Base-by-base conservation (phyloP, 2,329 filamentous ascomycete genomes). In the Trichocomaceae sp. region DNA sequence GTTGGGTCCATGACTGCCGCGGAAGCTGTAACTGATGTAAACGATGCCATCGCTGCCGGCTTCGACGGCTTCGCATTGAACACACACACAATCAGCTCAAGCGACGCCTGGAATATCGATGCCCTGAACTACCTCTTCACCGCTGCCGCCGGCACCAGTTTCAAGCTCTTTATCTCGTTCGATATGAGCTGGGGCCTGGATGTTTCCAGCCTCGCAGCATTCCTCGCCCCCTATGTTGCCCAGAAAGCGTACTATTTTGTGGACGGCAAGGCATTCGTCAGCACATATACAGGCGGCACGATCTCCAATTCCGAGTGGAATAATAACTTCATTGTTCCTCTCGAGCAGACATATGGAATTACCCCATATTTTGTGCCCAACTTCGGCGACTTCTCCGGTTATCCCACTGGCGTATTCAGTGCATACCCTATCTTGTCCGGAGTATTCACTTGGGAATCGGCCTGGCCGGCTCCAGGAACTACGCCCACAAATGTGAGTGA, bases 91-190 rank as follows among this genome's bases (percentile, higher is more conserved):
- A 47, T 53, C 33, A 53, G 44, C 12, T 48, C 51, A 23, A 53
- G 33, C 17, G 51, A 53, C 35, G 48, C 51, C 2, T 53, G 51
- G 51, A 53, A 53, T 19, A 53, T 22, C 22, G 33, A 53, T 23
- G 51, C 51, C 1, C 10, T 53, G 12, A 26, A 37, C 22, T 53
- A 42, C 37, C 45, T 53, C 3, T 53, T 53, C 12, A n/a, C 44
- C 20, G 51, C 51, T 20, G 51, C 51, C 5, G 23, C 22, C 9
- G 33, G 33, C 19, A 53, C 51, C 22, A 17, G 22, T 19, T 53
- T 53, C 44, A 53, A 53, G 15, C 33, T 53, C 9, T 53, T 53
- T 12, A 53, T 53, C 17, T 53, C 51, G 4, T 53, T 53, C 13
- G 51, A 53, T 22, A 53, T 53, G 51, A 47, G 44, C 19, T 53